These are phyloP conservation scores for Dictyostelium citrinum DNA, from an alignment of 78 protist genomes.

Conservation along the genomic window DNA sequence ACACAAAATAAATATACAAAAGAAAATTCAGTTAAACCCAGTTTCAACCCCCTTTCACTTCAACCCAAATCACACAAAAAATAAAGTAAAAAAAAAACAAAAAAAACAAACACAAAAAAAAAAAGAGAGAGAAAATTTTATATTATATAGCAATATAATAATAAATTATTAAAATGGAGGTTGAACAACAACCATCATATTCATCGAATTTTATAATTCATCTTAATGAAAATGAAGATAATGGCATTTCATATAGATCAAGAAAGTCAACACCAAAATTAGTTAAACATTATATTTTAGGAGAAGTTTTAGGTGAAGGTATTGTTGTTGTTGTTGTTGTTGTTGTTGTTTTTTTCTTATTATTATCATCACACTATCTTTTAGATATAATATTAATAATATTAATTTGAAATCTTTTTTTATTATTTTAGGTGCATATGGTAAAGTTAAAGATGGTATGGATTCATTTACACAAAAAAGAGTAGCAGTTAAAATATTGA, in stretches of 20 bases:
- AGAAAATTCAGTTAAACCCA: not conserved
- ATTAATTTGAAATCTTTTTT: not conserved
- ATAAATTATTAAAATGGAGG: not conserved
- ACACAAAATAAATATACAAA: not conserved
- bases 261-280: slow-evolving; percentile 26
- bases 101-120: not conserved
- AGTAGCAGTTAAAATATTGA: slow-evolving; percentile 80
- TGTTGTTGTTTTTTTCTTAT: not conserved
- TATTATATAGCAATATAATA: too few species aligned
- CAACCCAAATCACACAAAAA: not conserved
- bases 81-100: not conserved
- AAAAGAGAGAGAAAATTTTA: not conserved
- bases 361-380: not conserved
- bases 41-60: not conserved
- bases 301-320: slow-evolving; percentile 73
- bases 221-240: slow-evolving; percentile 26
- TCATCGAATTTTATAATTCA: not conserved
- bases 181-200: not conserved
- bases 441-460: slow-evolving; percentile 83
- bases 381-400: not conserved
- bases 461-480: slow-evolving; percentile 73
- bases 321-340: not conserved
- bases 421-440: slow-evolving; percentile 59
- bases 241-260: slow-evolving; percentile 35
- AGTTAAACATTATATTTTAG: slow-evolving; percentile 44